phyloP scores from a whole-genome alignment of 768 basidiomycete species.

The Rhodocollybia butyracea region DNA sequence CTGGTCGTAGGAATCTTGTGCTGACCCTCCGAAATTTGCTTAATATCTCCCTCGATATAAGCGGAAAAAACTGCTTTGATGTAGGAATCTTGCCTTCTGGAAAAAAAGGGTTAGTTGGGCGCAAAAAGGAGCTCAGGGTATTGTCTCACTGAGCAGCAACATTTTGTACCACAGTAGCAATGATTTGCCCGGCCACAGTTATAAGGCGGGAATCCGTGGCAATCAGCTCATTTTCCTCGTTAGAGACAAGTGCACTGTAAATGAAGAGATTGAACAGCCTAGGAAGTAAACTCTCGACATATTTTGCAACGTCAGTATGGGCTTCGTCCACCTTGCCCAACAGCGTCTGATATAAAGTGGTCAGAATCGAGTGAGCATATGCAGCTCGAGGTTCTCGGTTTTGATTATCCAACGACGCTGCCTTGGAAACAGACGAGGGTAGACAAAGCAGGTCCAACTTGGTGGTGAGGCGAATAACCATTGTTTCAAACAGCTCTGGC shows the following conservation, averaged over 20 bases:
- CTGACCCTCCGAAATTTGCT: constrained; percentile 52
- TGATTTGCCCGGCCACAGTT: constrained; percentile 58
- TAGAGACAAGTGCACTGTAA: constrained; percentile 34
- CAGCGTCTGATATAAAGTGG: constrained; percentile 63
- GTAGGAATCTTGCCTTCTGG: constrained; percentile 66
- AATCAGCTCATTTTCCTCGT: constrained; percentile 24
- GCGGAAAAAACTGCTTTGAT: constrained; percentile 48
- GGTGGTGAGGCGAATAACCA: constrained; percentile 72
- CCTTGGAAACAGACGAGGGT: constrained; percentile 20
- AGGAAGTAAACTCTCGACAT: constrained; percentile 73
- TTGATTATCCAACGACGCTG: constrained; percentile 15
- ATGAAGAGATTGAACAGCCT: constrained; percentile 63
- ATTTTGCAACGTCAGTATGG: constrained; percentile 76
- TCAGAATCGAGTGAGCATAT: constrained; percentile 82
- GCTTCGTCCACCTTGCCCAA: constrained; percentile 38
- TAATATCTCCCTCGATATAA: constrained; percentile 51
- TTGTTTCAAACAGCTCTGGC: constrained; percentile 76
- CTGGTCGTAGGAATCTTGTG: constrained; percentile 39
- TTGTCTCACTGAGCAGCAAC: constrained; percentile 67
- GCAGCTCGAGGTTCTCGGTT: constrained; percentile 67
- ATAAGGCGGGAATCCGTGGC: constrained; percentile 52
- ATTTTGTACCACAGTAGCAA: constrained; percentile 64
- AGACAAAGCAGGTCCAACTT: constrained; percentile 73
- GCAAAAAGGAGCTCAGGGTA: not conserved
- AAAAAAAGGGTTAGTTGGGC: constrained; percentile 5